Conservation (phyloP, 495 filamentous ascomycete genomes). For the Aspergillus wentii region DNA sequence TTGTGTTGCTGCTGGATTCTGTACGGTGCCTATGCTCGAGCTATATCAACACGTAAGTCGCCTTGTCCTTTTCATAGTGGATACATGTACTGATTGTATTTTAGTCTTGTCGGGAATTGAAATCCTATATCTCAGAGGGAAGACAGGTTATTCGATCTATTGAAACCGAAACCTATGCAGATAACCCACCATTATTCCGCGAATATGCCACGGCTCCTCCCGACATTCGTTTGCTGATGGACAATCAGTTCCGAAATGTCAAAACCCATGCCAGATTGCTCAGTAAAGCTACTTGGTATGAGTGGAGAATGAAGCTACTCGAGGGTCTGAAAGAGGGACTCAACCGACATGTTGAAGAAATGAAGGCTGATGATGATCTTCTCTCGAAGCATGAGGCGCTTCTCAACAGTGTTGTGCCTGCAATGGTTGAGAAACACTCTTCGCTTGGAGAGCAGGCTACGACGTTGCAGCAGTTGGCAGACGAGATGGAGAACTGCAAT, state of each 20-base stretch:
- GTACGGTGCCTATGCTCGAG: conserved; percentile 87
- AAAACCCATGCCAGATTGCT: conserved; percentile 85
- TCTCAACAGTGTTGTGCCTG: conserved; percentile 60
- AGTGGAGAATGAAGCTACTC: conserved; percentile 91
- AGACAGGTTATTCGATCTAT: conserved; percentile 82
- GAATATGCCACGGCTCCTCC: conserved; percentile 86
- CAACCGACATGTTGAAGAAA: conserved; percentile 63
- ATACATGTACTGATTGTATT: conserved; percentile 25
- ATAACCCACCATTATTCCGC: conserved; percentile 84
- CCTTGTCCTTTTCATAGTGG: neutral
- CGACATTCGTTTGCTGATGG: conserved; percentile 81
- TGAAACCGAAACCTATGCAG: conserved; percentile 76
- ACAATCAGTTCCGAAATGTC: conserved; percentile 94
- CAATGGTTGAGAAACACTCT: conserved; percentile 49
- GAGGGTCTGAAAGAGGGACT: conserved; percentile 78
- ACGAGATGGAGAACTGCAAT: conserved; percentile 74
- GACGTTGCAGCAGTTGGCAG: conserved; percentile 61
- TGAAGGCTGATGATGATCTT: conserved; percentile 68
- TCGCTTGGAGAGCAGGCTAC: conserved; percentile 59
- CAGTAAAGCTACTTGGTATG: conserved; percentile 95
- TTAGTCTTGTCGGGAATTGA: conserved; percentile 86
- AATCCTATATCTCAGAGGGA: conserved; percentile 90
- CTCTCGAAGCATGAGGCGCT: conserved; percentile 63
- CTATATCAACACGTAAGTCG: conserved; percentile 82
- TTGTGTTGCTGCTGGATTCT: conserved; percentile 83